Evolutionary conservation across 148 eudicot species (phyloP).

Genomic region (Rhododendron molle): DNA sequence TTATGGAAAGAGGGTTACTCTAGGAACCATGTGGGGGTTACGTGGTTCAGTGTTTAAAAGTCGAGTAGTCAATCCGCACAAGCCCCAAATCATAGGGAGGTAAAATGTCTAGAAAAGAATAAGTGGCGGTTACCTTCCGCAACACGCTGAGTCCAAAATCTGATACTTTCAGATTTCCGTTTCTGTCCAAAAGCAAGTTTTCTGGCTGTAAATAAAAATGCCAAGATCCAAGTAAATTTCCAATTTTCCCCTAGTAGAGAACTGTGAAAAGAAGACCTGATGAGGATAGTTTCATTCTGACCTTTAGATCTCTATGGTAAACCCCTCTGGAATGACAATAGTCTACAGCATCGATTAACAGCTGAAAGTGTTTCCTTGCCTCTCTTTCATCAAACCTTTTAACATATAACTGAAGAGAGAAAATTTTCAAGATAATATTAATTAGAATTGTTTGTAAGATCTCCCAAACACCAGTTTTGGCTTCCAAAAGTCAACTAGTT

Average conservation of each 20-base stretch:
- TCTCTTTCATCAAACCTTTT: constrained; percentile 28
- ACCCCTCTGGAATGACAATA: constrained; percentile 25
- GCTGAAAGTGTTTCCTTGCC: constrained; percentile 49
- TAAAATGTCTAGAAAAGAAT: not conserved
- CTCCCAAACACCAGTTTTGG: not conserved
- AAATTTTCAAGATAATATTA: not conserved
- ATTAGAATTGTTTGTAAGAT: not conserved
- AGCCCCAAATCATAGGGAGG: not conserved
- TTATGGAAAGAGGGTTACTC: not conserved
- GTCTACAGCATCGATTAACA: constrained; percentile 43
- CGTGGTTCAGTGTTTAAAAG: not conserved
- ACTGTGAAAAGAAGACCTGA: not conserved
- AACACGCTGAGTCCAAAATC: constrained; percentile 61
- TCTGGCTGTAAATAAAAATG: constrained; percentile 38
- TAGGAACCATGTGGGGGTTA: not conserved
- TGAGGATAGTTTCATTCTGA: not conserved
- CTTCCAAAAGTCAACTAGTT: not conserved
- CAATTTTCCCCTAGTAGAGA: not conserved
- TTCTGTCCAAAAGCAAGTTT: constrained; percentile 51
- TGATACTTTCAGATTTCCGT: constrained; percentile 56
- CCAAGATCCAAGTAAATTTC: not conserved
- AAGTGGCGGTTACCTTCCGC: constrained; percentile 31
- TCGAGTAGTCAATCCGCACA: not conserved
- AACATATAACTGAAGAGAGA: constrained; percentile 31
- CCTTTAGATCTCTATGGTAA: constrained; percentile 28